Evolutionary conservation across 805 yeast species (phyloP).

Genomic region (Starmerella floricola): DNA sequence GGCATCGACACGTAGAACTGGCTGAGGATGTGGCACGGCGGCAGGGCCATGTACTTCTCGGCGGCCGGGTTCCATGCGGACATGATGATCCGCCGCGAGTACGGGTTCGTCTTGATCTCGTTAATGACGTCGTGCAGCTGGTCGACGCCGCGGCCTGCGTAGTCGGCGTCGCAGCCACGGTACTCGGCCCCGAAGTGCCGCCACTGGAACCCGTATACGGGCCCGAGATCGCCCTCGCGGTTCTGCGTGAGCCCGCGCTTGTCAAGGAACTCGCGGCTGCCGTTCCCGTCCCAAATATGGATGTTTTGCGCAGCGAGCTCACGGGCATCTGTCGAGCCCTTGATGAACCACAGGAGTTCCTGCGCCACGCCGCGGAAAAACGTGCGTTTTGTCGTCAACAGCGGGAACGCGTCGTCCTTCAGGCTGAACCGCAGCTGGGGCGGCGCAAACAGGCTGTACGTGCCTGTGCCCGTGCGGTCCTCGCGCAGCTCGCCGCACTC

Average conservation of each 20-base stretch:
- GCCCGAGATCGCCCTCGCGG: conserved; percentile 91
- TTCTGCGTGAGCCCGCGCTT: conserved; percentile 66
- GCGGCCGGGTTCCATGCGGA: conserved; percentile 99
- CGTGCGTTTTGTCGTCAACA: conserved; percentile 85
- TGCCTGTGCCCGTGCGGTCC: conserved; percentile 97
- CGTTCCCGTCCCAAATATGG: conserved; percentile 99
- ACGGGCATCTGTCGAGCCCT: conserved; percentile 82
- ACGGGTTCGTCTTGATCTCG: conserved; percentile 75
- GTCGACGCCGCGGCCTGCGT: conserved; percentile 78
- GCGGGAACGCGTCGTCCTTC: conserved; percentile 62
- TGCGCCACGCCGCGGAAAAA: conserved; percentile 79
- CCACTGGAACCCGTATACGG: conserved; percentile 99
- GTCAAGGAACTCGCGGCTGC: conserved; percentile 83
- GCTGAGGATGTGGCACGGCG: conserved; percentile 95
- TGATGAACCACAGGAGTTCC: conserved; percentile 85
- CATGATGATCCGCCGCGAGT: conserved; percentile 85
- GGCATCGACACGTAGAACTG: conserved; percentile 81
- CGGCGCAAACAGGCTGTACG: conserved; percentile 82
- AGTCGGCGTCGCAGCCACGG: conserved; percentile 73
- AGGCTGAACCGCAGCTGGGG: conserved; percentile 83
- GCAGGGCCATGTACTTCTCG: conserved; percentile 85
- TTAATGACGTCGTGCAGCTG: conserved; percentile 72
- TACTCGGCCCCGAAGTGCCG: conserved; percentile 96
- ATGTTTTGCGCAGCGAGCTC: conserved; percentile 69
- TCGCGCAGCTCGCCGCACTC: conserved; percentile 81